Percentiles rank a stretch among this genome's conserved stretches.
These are phyloP conservation scores for Lophiotrema nucula DNA, from an alignment of 495 filamentous ascomycete species.

Conservation along the genomic window DNA sequence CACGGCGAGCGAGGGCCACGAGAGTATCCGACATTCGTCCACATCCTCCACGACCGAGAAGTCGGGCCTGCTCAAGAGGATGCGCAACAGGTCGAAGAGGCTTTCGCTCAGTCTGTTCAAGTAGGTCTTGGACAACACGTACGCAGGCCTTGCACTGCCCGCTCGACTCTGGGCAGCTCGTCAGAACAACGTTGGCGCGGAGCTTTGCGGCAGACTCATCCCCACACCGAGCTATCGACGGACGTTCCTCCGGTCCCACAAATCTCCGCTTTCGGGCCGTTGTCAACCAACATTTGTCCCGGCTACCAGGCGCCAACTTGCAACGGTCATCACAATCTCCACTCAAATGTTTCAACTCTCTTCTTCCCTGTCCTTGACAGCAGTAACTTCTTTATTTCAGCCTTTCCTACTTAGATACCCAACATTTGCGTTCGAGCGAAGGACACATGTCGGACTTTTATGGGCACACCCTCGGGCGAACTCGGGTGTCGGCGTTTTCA, in stretches of 20 bases:
- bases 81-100: slow-evolving; percentile 23
- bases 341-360: slow-evolving; percentile 8
- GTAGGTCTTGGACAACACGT: not conserved
- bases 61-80: slow-evolving; percentile 17
- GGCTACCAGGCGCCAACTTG: too few relatives aligned
- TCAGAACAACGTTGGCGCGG: slow-evolving; percentile 3
- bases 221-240: not conserved
- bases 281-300: not conserved
- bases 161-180: not conserved
- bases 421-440: not conserved
- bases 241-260: not conserved
- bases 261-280: slow-evolving; percentile 2
- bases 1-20: slow-evolving; percentile 27
- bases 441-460: not conserved
- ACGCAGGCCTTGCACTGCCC: not conserved
- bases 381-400: not conserved
- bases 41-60: slow-evolving; percentile 10
- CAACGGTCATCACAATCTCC: slow-evolving; percentile 5
- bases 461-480: not conserved
- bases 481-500: slow-evolving; percentile 13
- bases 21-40: slow-evolving; percentile 22
- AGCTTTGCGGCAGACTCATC: not conserved
- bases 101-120: slow-evolving; percentile 26
- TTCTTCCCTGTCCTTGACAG: slow-evolving; percentile 6
- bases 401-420: slow-evolving; percentile 17